phyloP scores from a whole-genome alignment of 2,329 filamentous ascomycete species.

The Spiromastix sp. region DNA sequence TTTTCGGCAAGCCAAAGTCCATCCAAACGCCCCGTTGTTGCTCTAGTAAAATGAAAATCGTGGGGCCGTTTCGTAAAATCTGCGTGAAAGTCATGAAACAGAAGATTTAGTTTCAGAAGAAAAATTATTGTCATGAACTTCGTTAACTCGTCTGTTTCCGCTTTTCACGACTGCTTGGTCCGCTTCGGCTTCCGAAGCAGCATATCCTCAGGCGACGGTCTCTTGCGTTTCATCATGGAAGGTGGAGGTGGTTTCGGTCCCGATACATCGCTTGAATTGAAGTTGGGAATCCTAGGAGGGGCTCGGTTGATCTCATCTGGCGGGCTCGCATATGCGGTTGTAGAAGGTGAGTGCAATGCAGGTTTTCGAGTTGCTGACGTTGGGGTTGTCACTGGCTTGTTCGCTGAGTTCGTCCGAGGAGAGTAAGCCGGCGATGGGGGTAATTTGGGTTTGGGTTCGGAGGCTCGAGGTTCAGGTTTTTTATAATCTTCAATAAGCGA shows the following conservation, averaged over 20 bases:
- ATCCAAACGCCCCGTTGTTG: no score
- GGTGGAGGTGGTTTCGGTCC: conserved; percentile 9
- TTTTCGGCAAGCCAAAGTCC: no score
- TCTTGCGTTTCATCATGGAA: conserved; percentile 19
- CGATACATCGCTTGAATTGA: background rate
- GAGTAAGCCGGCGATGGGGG: conserved; percentile 2
- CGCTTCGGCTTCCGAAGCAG: no score
- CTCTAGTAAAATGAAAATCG: no score
- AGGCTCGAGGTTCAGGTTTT: conserved; percentile 19
- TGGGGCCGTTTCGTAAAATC: no score
- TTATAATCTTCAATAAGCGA: conserved; percentile 33
- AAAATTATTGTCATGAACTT: no score
- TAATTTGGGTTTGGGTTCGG: conserved; percentile 14
- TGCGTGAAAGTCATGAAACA: no score
- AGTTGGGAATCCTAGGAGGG: background rate
- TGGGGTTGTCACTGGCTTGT: background rate
- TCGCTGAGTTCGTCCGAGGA: background rate
- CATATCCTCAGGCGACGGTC: no score
- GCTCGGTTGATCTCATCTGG: background rate
- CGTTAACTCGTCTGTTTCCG: no score
- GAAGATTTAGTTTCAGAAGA: no score
- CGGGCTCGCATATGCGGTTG: background rate
- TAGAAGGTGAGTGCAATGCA: background rate
- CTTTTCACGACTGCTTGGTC: no score
- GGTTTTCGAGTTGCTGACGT: background rate